phyloP scores from a whole-genome alignment of 768 basidiomycete genomes.

The Pholiota conissans region DNA sequence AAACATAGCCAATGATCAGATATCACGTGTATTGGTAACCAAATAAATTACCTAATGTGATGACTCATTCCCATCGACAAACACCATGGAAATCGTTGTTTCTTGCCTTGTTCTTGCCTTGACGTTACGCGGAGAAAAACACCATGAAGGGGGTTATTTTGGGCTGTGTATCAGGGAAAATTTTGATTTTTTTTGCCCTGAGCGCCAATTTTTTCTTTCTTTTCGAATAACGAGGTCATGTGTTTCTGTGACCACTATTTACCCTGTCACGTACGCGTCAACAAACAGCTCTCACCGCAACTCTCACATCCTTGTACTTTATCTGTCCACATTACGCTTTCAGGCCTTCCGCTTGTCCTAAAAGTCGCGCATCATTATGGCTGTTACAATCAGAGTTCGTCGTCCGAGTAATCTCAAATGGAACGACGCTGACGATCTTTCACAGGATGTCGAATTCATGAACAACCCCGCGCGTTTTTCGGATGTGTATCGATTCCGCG shows the following conservation, averaged over 20 bases:
- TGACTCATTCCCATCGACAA: neutral
- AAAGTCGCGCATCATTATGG: constrained; percentile 41
- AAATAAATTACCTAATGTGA: no score
- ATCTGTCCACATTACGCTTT: constrained; percentile 6
- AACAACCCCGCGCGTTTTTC: constrained; percentile 93
- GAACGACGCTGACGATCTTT: neutral
- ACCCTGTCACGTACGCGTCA: constrained; percentile 11
- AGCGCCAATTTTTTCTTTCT: no score
- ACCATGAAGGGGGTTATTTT: no score
- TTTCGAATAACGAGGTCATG: no score
- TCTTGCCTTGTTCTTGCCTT: no score
- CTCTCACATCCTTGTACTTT: constrained; percentile 6
- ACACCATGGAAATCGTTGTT: no score
- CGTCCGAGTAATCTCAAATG: neutral
- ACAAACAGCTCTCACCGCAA: neutral
- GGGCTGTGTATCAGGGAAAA: no score
- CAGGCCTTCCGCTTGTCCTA: constrained; percentile 10
- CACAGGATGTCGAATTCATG: constrained; percentile 82
- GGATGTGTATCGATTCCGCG: constrained; percentile 89
- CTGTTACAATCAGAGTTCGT: constrained; percentile 68
- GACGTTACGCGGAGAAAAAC: no score
- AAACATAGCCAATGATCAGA: constrained; percentile 12
- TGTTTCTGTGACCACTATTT: neutral
- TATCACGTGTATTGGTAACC: constrained; percentile 6
- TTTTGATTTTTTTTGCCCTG: no score